These are phyloP conservation scores for Eragrostis curvula DNA, from an alignment of 176 grass and related monocot genomes.

Conservation along the genomic window DNA sequence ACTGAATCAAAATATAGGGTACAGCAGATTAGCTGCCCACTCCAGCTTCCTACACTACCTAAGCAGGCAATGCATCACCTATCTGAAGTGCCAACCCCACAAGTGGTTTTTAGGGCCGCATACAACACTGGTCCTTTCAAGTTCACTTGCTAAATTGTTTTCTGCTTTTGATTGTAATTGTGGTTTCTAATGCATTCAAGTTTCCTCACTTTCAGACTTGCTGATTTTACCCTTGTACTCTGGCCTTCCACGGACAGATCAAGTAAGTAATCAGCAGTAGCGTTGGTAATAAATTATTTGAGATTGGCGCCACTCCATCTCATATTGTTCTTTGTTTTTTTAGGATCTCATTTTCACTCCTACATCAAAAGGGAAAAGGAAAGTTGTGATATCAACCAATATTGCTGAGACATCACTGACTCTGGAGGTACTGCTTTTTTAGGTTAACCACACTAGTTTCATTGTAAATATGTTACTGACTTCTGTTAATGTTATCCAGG, in stretches of 20 bases:
- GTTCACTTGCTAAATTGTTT: background rate
- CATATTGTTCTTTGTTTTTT: slow-evolving; percentile 41
- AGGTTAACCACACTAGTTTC: slow-evolving; percentile 6
- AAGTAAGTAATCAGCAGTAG: slow-evolving; percentile 54
- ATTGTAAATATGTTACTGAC: slow-evolving; percentile 26
- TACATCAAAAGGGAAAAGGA: slow-evolving; percentile 86
- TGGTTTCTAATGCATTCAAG: slow-evolving; percentile 44
- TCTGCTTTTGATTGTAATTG: background rate
- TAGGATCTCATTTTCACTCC: slow-evolving; percentile 93
- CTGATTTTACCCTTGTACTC: slow-evolving; percentile 93
- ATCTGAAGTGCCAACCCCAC: background rate
- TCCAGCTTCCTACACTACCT: background rate
- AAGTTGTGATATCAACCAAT: slow-evolving; percentile 98
- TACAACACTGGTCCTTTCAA: background rate
- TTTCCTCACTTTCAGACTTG: slow-evolving; percentile 64
- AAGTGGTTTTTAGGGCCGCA: background rate
- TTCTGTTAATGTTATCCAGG: slow-evolving; percentile 55
- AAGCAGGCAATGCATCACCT: background rate
- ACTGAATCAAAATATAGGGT: background rate
- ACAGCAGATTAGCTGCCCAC: background rate
- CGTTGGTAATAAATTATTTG: slow-evolving; percentile 21
- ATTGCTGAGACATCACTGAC: slow-evolving; percentile 98
- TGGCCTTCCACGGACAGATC: slow-evolving; percentile 83
- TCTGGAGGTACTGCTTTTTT: slow-evolving; percentile 68
- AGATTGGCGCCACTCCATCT: slow-evolving; percentile 2